These are phyloP conservation scores for Nicotiana otophora DNA, from an alignment of 257 asterid genomes.

Conservation along the genomic window DNA sequence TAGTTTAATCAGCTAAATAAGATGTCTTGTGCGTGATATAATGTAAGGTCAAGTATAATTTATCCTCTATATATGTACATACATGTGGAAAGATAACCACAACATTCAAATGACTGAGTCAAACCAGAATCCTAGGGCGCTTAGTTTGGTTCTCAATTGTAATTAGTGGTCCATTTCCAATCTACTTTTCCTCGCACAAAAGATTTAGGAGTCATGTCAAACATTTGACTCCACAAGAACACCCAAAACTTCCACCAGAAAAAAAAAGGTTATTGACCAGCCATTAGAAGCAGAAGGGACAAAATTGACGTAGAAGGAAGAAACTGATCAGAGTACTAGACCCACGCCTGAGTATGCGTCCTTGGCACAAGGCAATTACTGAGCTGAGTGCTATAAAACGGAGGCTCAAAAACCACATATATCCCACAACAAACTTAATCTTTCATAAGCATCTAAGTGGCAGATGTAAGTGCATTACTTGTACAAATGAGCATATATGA, in stretches of 20 bases:
- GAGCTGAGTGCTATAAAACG: background rate
- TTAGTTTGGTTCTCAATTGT: background rate
- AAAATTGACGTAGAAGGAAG: background rate
- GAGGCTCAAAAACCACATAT: slow-evolving; percentile 3
- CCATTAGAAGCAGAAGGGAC: background rate
- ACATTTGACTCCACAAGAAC: background rate
- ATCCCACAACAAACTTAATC: background rate
- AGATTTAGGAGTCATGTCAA: no score
- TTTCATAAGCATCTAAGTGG: background rate
- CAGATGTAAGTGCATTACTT: background rate
- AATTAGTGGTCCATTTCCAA: background rate
- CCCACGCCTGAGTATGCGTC: background rate
- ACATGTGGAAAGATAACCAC: background rate
- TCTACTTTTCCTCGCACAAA: background rate
- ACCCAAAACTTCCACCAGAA: background rate
- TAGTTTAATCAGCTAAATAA: background rate
- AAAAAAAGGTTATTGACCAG: background rate
- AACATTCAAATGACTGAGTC: background rate
- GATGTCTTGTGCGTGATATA: background rate
- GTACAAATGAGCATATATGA: background rate
- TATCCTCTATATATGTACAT: background rate
- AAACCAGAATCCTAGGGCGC: background rate
- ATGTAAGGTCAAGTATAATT: background rate
- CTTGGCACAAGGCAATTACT: background rate
- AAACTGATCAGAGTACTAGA: background rate